A percentile compares a stretch with the other conserved stretches of the same genome.
These are phyloP conservation scores for Pleurotus citrinopileatus DNA, from an alignment of 768 basidiomycete species.

Conservation along the genomic window DNA sequence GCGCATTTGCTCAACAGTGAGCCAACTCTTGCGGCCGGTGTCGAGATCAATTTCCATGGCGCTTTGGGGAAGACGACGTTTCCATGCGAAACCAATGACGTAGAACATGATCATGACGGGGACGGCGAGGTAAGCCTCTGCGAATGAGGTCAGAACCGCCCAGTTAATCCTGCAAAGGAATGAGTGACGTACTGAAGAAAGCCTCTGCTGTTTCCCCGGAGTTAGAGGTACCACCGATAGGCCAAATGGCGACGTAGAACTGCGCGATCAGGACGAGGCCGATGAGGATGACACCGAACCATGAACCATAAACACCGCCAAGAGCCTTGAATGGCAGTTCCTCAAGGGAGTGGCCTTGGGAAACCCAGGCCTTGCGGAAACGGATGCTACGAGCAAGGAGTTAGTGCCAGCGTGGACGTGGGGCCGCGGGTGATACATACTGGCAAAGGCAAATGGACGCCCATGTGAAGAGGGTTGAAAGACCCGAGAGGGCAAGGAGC, in stretches of 20 bases:
- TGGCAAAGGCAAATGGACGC: conserved; percentile 44
- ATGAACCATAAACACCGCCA: conserved; percentile 43
- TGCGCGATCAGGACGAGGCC: conserved; percentile 40
- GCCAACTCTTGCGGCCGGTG: conserved; percentile 43
- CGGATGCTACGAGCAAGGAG: conserved; percentile 29
- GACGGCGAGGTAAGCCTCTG: conserved; percentile 37
- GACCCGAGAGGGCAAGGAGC: conserved; percentile 42
- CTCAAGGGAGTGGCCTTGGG: conserved; percentile 43
- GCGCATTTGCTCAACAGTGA: conserved; percentile 43
- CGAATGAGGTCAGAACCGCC: neutral
- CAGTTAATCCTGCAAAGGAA: neutral
- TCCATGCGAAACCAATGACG: conserved; percentile 36
- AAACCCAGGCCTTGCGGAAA: conserved; percentile 40
- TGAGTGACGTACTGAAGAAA: conserved; percentile 35
- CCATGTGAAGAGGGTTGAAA: conserved; percentile 47
- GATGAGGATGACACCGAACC: conserved; percentile 41
- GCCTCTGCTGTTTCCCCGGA: conserved; percentile 25
- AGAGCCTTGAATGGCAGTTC: conserved; percentile 44
- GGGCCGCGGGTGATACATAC: conserved; percentile 20
- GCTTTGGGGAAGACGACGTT: conserved; percentile 35
- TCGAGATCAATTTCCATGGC: conserved; percentile 40
- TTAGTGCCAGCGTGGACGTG: neutral
- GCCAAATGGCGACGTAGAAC: conserved; percentile 44
- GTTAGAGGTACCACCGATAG: conserved; percentile 31
- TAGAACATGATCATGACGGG: conserved; percentile 40